These are phyloP conservation scores for Crucibulum laeve DNA, from an alignment of 768 basidiomycete species.

Conservation along the genomic window DNA sequence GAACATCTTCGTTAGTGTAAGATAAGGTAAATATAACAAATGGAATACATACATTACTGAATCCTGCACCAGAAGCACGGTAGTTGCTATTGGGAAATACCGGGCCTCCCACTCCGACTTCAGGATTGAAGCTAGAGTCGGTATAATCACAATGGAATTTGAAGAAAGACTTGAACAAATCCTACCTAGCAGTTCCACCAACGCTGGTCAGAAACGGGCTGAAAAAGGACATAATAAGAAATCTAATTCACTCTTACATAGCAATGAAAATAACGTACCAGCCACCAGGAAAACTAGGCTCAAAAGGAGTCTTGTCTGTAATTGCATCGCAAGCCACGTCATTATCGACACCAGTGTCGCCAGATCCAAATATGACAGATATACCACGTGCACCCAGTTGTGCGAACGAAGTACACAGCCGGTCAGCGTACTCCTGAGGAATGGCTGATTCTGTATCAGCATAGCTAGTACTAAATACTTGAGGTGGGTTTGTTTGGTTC, in stretches of 20 bases:
- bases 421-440: background rate
- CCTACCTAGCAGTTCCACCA: background rate
- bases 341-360: conserved; percentile 45
- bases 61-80: background rate
- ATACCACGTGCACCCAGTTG: conserved; percentile 30
- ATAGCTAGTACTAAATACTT: background rate
- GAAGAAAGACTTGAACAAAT: background rate
- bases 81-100: background rate
- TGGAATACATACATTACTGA: background rate
- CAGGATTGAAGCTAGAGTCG: background rate
- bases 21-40: background rate
- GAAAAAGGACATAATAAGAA: background rate
- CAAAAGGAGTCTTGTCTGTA: background rate
- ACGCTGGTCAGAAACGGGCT: conserved; percentile 1
- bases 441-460: background rate
- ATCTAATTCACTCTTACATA: background rate
- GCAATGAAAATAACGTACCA: background rate
- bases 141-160: background rate
- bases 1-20: background rate
- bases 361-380: conserved; percentile 38
- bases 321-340: background rate
- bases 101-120: background rate
- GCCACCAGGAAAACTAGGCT: background rate
- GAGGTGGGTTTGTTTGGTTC: conserved; percentile 1
- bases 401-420: background rate